These are phyloP conservation scores for Exserohilum turcica DNA, from an alignment of 2,329 filamentous ascomycete genomes.

Conservation along the genomic window DNA sequence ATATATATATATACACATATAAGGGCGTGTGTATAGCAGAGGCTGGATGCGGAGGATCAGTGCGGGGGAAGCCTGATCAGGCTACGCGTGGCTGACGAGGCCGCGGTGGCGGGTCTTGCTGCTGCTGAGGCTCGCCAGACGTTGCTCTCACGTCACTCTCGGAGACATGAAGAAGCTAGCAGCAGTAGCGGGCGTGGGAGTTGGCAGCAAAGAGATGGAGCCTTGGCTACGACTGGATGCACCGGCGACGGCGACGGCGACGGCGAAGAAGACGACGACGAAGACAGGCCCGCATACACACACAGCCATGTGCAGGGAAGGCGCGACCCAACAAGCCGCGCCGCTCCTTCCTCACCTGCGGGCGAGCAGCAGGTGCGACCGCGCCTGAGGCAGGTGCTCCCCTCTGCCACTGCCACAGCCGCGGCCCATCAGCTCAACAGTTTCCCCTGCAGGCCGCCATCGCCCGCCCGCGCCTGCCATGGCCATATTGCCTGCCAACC, in stretches of 20 bases:
- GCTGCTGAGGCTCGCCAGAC: constrained; percentile 1
- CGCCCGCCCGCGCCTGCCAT: not conserved
- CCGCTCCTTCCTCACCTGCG: constrained; percentile 1
- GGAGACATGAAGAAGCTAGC: constrained; percentile 3
- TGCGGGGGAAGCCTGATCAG: constrained; percentile 12
- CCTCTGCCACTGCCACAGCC: not conserved
- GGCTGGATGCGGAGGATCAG: constrained; percentile 12
- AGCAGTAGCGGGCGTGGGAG: too few species aligned
- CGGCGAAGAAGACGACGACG: too few species aligned
- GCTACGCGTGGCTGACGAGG: constrained; percentile 10
- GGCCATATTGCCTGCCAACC: constrained; percentile 9
- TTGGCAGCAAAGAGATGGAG: constrained; percentile 8
- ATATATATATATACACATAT: not conserved
- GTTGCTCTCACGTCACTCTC: constrained; percentile 14
- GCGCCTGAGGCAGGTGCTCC: constrained; percentile 6
- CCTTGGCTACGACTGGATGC: constrained; percentile 1
- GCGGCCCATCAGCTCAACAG: too few species aligned
- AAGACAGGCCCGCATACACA: too few species aligned
- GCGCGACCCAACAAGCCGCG: constrained; percentile 12
- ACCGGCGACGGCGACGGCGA: too few species aligned
- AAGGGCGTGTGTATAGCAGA: not conserved
- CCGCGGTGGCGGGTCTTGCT: not conserved
- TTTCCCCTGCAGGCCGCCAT: not conserved
- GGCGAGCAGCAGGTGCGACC: not conserved
- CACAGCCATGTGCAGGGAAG: too few species aligned